phyloP scores from a whole-genome alignment of 2,329 filamentous ascomycete species.

The Alternaria brassicicola region DNA sequence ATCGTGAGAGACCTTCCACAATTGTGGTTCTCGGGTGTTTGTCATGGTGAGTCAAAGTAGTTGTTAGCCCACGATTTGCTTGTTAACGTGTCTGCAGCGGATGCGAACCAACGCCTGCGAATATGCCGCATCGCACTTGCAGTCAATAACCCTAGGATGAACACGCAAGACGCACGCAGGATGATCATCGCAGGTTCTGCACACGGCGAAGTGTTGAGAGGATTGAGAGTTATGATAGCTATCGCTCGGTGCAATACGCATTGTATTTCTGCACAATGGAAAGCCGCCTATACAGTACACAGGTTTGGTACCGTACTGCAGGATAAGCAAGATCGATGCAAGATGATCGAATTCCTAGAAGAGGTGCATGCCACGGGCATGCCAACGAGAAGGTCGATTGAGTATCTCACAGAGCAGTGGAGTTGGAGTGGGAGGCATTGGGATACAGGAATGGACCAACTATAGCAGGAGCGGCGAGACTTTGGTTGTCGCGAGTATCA shows the following conservation, averaged over 20 bases:
- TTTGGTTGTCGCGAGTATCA: constrained; percentile 6
- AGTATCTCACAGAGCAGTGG: constrained; percentile 20
- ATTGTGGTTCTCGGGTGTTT: constrained; percentile 22
- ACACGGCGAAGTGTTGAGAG: constrained; percentile 8
- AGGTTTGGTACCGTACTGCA: constrained; percentile 16
- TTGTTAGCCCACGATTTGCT: neutral
- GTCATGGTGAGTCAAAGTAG: constrained; percentile 20
- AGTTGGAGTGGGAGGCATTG: constrained; percentile 4
- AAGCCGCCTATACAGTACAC: constrained; percentile 22
- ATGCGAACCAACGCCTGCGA: constrained; percentile 25
- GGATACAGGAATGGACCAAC: constrained; percentile 1
- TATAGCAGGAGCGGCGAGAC: neutral
- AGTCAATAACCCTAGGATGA: constrained; percentile 3
- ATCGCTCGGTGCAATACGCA: constrained; percentile 24
- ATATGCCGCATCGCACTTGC: constrained; percentile 24
- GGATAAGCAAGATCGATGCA: constrained; percentile 13
- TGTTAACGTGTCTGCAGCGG: constrained; percentile 13
- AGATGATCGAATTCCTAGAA: constrained; percentile 27
- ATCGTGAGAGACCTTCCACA: constrained; percentile 14
- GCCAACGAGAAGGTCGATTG: constrained; percentile 18
- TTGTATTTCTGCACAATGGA: constrained; percentile 12
- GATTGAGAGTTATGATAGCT: constrained; percentile 23
- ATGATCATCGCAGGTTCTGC: neutral
- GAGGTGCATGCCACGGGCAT: constrained; percentile 24
- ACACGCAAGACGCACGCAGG: neutral